Evolutionary conservation across 2,329 filamentous ascomycete genomes (phyloP).

Genomic region (Parastagonospora nodorum): DNA sequence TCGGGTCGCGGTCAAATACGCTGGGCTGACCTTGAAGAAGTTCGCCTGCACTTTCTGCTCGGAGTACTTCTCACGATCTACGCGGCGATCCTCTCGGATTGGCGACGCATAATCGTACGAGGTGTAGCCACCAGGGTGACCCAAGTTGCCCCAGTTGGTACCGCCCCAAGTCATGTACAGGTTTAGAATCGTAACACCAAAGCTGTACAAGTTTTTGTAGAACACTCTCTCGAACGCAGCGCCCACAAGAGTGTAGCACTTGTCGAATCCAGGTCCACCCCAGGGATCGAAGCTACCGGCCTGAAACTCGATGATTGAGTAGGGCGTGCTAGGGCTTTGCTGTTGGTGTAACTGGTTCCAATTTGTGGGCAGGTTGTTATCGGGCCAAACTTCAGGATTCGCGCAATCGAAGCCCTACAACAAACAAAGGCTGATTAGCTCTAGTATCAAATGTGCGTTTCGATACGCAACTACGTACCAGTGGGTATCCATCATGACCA

Average conservation of each 20-base stretch:
- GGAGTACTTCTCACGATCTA: conserved; percentile 76
- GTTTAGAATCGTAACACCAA: conserved; percentile 70
- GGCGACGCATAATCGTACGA: conserved; percentile 66
- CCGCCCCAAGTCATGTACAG: conserved; percentile 81
- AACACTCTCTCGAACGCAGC: conserved; percentile 79
- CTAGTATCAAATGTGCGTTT: too few relatives aligned
- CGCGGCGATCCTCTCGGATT: conserved; percentile 71
- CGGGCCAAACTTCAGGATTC: conserved; percentile 67
- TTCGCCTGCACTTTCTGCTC: conserved; percentile 78
- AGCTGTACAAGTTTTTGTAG: conserved; percentile 75
- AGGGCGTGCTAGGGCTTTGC: conserved; percentile 69
- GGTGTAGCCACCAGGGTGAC: conserved; percentile 64
- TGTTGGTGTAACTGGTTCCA: conserved; percentile 60
- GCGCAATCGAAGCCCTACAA: conserved; percentile 60
- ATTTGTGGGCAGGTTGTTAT: conserved; percentile 60
- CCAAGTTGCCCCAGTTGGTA: conserved; percentile 76
- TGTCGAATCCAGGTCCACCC: conserved; percentile 71
- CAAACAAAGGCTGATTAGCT: too few relatives aligned
- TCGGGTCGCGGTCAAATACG: conserved; percentile 62
- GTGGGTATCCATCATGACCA: conserved; percentile 68
- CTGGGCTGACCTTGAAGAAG: conserved; percentile 74
- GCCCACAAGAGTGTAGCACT: conserved; percentile 69
- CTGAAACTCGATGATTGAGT: conserved; percentile 71
- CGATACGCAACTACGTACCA: conserved; percentile 19
- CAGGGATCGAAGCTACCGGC: conserved; percentile 75